Percentiles rank a stretch among this genome's conserved stretches.
Evolutionary conservation across 1,139 yeast genomes (phyloP).

Genomic region (Spathaspora jeffriesii): DNA sequence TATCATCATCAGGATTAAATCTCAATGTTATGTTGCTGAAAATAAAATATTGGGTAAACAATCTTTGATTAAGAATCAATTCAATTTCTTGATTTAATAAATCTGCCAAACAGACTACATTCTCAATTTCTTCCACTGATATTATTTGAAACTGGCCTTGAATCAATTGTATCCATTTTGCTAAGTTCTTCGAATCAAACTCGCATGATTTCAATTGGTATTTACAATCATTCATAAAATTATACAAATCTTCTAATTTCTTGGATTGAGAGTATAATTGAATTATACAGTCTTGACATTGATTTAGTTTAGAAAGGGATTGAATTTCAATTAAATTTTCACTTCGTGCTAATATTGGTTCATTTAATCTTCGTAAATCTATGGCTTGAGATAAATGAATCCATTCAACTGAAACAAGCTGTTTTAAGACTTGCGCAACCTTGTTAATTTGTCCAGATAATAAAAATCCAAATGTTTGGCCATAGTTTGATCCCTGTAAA

Average conservation of each 20-base stretch:
- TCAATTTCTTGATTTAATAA: slow-evolving; percentile 41
- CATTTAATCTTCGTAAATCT: slow-evolving; percentile 31
- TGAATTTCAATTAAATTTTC: slow-evolving; percentile 36
- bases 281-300: slow-evolving; percentile 37
- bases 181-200: slow-evolving; percentile 21
- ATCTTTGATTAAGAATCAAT: slow-evolving; percentile 26
- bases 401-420: slow-evolving; percentile 52
- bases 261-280: slow-evolving; percentile 29
- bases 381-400: slow-evolving; percentile 50
- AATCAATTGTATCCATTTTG: slow-evolving; percentile 24
- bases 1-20: background rate
- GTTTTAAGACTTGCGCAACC: slow-evolving; percentile 24
- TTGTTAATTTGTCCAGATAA: slow-evolving; percentile 36
- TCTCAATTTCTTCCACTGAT: slow-evolving; percentile 40
- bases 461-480: slow-evolving; percentile 44
- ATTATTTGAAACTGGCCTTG: slow-evolving; percentile 45
- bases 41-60: slow-evolving; percentile 12
- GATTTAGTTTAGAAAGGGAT: slow-evolving; percentile 37
- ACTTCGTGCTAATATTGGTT: slow-evolving; percentile 10
- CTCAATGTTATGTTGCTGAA: slow-evolving; percentile 7
- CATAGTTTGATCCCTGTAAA: slow-evolving; percentile 18
- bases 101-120: slow-evolving; percentile 35
- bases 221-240: slow-evolving; percentile 19
- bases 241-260: slow-evolving; percentile 27
- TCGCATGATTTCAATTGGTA: slow-evolving; percentile 26